Base-by-base conservation (phyloP, 208 protist species). In the Cochliopodium minus region DNA sequence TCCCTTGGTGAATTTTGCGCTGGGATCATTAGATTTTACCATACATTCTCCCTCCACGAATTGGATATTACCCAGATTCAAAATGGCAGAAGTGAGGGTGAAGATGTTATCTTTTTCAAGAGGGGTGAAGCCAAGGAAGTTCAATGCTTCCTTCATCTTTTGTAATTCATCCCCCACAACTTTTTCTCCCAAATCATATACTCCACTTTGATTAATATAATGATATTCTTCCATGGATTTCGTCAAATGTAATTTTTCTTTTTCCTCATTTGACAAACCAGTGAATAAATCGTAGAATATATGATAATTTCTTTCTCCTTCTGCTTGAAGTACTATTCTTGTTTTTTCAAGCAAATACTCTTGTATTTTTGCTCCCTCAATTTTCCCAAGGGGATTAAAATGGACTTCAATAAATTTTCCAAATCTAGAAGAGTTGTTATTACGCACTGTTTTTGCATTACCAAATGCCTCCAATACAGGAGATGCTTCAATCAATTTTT, bases 51-150 rank as follows among this genome's bases (percentile, higher is more conserved):
- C 79, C 0, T 49, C 39, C 4, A 54, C 61, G 70, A 94, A 91
- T 34, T 69, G 36, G 1, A 94, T 58, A 60, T 93, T 87, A 65
- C 87, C 74, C 17, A 96, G 51, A 59, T 88, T 77, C 47, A 96
- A 69, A 39, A 94, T 81, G 20, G 69, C 73, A 0, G 82, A 74
- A 20, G 93, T 66, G 15, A 91, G 68, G 20, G 67, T 67, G 62
- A 91, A 90, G n/a, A 92, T 82, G 53, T 66, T 67, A 13, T 69
- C 64, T 55, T 83, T 58, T n/a, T 74, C 66, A 13, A 57, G 59
- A 15, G 38, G 34, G 9, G 28, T 29, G 43, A 91, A 70, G 10
- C 77, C 80, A 45, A 90, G 71, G 30, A 59, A 49, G 47, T 38
- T 59, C 36, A 93, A 71, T 0, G 83, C 82, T 39, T 83, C 59